Conservation (phyloP, 129 eudicot genomes). For the Helichrysum umbraculigerum region DNA sequence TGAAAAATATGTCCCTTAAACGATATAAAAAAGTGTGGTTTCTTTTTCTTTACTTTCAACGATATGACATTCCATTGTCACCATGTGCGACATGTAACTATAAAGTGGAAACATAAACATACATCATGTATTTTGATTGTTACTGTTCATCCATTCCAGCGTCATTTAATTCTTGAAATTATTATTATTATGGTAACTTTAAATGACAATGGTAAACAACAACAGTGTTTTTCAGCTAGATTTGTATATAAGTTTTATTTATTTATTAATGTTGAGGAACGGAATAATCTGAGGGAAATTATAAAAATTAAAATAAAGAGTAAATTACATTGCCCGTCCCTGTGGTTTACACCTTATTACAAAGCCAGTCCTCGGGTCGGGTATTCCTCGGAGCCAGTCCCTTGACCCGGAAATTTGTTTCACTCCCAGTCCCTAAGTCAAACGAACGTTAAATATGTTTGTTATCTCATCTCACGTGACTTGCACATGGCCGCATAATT, state of each 20-base stretch:
- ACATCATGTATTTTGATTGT: neutral
- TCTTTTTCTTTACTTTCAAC: neutral
- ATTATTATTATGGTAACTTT: neutral
- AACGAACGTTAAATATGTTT: no score
- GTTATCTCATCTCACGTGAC: no score
- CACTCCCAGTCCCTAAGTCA: no score
- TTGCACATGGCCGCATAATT: no score
- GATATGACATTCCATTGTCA: slow-evolving; percentile 28
- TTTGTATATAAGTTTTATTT: neutral
- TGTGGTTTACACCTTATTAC: no score
- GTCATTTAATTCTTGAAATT: slow-evolving; percentile 4
- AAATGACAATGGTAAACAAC: slow-evolving; percentile 10
- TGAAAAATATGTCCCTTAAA: neutral
- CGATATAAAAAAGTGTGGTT: neutral
- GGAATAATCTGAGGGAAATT: neutral
- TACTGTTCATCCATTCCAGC: slow-evolving; percentile 23
- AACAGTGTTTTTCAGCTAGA: slow-evolving; percentile 14
- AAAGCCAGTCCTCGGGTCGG: no score
- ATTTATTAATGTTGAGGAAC: neutral
- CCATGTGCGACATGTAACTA: slow-evolving; percentile 8
- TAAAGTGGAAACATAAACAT: slow-evolving; percentile 10
- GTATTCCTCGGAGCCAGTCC: no score
- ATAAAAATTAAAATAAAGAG: no score
- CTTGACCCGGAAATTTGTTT: no score
- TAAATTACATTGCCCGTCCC: no score